Evolutionary conservation across 2,329 filamentous ascomycete species (phyloP).

Genomic region (Fusarium sterilihyphosum): DNA sequence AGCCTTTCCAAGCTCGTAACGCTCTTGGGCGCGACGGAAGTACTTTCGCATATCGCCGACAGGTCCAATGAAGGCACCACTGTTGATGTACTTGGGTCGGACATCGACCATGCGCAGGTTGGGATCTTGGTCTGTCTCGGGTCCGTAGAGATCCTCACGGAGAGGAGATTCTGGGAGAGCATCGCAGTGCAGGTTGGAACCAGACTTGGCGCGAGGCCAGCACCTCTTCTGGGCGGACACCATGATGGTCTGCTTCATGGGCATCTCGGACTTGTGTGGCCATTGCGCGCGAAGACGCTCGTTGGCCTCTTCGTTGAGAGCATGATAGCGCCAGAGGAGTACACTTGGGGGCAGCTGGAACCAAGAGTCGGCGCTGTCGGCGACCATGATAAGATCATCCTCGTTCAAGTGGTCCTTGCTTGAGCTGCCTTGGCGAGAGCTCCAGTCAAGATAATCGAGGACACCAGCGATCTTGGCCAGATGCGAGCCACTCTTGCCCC

Average conservation of each 20-base stretch:
- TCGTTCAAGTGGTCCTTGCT: constrained; percentile 25
- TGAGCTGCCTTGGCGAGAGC: not conserved
- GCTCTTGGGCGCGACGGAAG: constrained; percentile 34
- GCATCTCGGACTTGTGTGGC: constrained; percentile 8
- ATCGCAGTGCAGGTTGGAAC: constrained; percentile 31
- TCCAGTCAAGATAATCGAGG: constrained; percentile 42
- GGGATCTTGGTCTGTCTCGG: constrained; percentile 29
- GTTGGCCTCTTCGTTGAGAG: constrained; percentile 27
- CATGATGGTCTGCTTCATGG: constrained; percentile 41
- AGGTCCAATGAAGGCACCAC: constrained; percentile 43
- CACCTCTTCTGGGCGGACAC: constrained; percentile 38
- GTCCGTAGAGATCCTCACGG: constrained; percentile 37
- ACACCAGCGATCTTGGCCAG: constrained; percentile 43
- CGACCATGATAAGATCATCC: constrained; percentile 43
- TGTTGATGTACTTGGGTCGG: constrained; percentile 44
- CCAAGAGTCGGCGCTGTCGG: constrained; percentile 44
- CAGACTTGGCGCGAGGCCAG: constrained; percentile 22
- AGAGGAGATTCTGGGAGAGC: constrained; percentile 26
- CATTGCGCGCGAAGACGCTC: constrained; percentile 23
- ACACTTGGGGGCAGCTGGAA: constrained; percentile 45
- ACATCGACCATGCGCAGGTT: constrained; percentile 11
- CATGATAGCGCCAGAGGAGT: constrained; percentile 42
- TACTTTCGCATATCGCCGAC: constrained; percentile 39
- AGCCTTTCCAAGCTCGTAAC: constrained; percentile 29
- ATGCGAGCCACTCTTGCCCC: constrained; percentile 38